phyloP scores from a whole-genome alignment of 106 monocot species.

The Agapanthus africanus region DNA sequence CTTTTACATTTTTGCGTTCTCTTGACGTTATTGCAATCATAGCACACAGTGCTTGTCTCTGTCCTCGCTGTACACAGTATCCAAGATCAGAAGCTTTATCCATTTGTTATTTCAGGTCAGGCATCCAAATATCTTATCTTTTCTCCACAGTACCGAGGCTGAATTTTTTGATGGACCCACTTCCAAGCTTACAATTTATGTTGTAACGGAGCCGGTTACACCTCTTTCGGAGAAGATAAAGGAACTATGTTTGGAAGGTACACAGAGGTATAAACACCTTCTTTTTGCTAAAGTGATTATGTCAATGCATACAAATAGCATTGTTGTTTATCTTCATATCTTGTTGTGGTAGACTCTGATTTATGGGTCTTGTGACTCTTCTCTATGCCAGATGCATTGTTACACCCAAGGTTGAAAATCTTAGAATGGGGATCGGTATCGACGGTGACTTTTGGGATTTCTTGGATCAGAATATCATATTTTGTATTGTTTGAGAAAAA shows the following conservation, averaged over 20 bases:
- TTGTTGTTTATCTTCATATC: conserved; percentile 1
- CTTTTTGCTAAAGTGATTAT: conserved; percentile 5
- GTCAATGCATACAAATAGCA: conserved; percentile 1
- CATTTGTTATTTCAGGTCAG: conserved; percentile 47
- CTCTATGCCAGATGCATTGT: too few species aligned
- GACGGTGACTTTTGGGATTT: too few species aligned
- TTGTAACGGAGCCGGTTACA: conserved; percentile 91
- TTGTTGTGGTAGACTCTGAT: not conserved
- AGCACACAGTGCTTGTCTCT: not conserved
- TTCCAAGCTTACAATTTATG: conserved; percentile 66
- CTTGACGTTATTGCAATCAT: conserved; percentile 7
- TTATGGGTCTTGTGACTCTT: not conserved
- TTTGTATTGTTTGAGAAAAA: too few species aligned
- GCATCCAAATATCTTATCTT: conserved; percentile 96
- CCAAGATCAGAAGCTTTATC: not conserved
- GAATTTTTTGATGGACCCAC: conserved; percentile 70
- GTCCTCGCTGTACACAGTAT: not conserved
- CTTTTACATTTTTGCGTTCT: conserved; percentile 2
- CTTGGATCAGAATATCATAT: too few species aligned
- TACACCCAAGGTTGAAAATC: too few species aligned
- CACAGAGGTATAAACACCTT: conserved; percentile 67
- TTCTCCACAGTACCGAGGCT: conserved; percentile 83
- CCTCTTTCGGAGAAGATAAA: conserved; percentile 96
- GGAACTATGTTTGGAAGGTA: conserved; percentile 74
- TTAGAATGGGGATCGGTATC: too few species aligned